phyloP scores from a whole-genome alignment of 164 flowering plant species.

The Aristolochia contorta region DNA sequence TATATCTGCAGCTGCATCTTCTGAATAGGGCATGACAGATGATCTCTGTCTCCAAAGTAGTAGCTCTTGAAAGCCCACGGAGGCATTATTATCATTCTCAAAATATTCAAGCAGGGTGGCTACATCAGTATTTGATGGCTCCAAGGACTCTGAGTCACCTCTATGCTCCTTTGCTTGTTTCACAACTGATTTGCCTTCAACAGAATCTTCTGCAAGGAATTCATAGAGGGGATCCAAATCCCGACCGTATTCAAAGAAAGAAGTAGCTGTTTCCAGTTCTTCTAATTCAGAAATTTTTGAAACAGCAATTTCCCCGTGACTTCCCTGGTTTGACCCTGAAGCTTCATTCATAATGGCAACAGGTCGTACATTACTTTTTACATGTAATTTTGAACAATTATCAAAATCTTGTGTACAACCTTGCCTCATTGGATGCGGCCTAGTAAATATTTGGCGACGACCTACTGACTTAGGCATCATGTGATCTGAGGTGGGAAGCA shows the following conservation, averaged over 20 bases:
- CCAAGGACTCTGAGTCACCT: slow-evolving; percentile 11
- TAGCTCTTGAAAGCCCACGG: slow-evolving; percentile 64
- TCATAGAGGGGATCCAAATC: slow-evolving; percentile 57
- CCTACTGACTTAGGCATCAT: slow-evolving; percentile 59
- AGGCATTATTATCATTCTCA: slow-evolving; percentile 45
- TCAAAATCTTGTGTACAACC: slow-evolving; percentile 9
- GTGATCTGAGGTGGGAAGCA: slow-evolving; percentile 65
- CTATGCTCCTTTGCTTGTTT: slow-evolving; percentile 11
- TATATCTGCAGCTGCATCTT: slow-evolving; percentile 52
- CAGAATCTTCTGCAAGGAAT: slow-evolving; percentile 11
- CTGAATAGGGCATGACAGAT: slow-evolving; percentile 24
- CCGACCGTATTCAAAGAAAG: slow-evolving; percentile 60
- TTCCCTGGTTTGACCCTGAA: slow-evolving; percentile 5
- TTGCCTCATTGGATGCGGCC: slow-evolving; percentile 72
- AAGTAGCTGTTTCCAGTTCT: slow-evolving; percentile 55
- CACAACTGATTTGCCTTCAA: slow-evolving; percentile 6
- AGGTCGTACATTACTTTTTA: not conserved
- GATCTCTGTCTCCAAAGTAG: slow-evolving; percentile 60
- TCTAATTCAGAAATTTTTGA: slow-evolving; percentile 35
- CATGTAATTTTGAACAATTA: slow-evolving; percentile 1
- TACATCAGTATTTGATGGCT: slow-evolving; percentile 26
- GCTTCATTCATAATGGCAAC: not conserved
- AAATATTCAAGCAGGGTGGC: slow-evolving; percentile 53
- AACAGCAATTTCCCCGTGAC: slow-evolving; percentile 15
- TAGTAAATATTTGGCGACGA: slow-evolving; percentile 81